Percentiles rank a stretch among this genome's conserved stretches.
Evolutionary conservation across 441 rosid species (phyloP).

Genomic region (Erysimum cheiri): DNA sequence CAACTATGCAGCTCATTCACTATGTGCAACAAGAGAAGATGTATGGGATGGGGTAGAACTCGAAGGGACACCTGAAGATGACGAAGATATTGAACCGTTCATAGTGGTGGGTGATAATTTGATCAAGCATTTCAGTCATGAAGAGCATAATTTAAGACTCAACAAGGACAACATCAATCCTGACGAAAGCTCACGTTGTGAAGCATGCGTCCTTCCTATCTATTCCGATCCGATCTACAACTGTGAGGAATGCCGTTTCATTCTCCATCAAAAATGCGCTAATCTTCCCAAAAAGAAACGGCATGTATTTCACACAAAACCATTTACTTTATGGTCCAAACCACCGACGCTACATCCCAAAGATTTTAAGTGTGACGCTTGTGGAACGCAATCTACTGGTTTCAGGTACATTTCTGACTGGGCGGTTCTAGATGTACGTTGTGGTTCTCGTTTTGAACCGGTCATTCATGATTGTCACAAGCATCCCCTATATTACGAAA

Average conservation of each 20-base stretch:
- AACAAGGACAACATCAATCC: background rate
- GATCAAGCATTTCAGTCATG: constrained; percentile 36
- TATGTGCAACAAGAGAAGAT: constrained; percentile 19
- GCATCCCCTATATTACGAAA: constrained; percentile 4
- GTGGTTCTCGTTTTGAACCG: constrained; percentile 15
- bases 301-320: background rate
- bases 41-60: constrained; percentile 15
- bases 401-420: constrained; percentile 25
- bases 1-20: constrained; percentile 20
- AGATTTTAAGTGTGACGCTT: background rate
- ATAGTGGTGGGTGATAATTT: background rate
- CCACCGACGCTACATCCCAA: background rate
- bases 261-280: constrained; percentile 36
- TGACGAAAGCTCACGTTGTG: constrained; percentile 4
- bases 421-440: constrained; percentile 14
- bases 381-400: constrained; percentile 11
- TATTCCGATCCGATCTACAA: constrained; percentile 14
- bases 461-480: constrained; percentile 7
- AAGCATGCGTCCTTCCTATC: constrained; percentile 30
- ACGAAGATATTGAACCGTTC: constrained; percentile 7
- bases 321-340: background rate
- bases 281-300: constrained; percentile 20
- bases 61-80: background rate
- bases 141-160: constrained; percentile 21
- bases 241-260: constrained; percentile 21